phyloP scores from a whole-genome alignment of 768 basidiomycete genomes.

The Kwoniella shandongensis region DNA sequence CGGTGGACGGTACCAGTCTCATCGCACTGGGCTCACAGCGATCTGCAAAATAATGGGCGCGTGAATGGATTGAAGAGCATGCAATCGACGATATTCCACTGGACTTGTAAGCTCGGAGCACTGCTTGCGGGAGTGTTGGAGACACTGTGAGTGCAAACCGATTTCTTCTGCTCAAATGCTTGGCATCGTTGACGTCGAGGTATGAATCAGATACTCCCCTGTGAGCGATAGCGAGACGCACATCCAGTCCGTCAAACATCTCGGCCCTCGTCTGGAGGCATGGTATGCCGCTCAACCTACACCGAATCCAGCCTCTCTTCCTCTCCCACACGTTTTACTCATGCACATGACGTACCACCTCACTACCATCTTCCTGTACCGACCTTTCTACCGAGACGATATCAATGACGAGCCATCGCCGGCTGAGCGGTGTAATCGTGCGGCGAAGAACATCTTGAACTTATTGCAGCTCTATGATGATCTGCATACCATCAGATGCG shows the following conservation, averaged over 20 bases:
- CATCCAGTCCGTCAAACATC: neutral
- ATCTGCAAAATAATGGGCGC: neutral
- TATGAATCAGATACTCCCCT: conserved; percentile 20
- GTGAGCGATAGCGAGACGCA: neutral
- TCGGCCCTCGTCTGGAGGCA: conserved; percentile 12
- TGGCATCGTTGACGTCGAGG: neutral
- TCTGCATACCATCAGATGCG: neutral
- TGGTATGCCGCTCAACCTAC: conserved; percentile 19
- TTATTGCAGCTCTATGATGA: conserved; percentile 4
- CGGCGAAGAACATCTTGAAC: conserved; percentile 15
- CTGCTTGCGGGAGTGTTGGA: conserved; percentile 14
- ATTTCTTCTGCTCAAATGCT: neutral
- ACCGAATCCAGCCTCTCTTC: conserved; percentile 9
- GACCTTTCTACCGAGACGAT: conserved; percentile 21
- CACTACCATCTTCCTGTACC: conserved; percentile 20
- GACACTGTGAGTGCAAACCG: conserved; percentile 4
- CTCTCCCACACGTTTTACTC: conserved; percentile 21
- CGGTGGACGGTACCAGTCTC: conserved; percentile 2
- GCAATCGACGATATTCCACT: conserved; percentile 25
- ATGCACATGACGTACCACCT: conserved; percentile 26
- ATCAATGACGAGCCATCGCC: neutral
- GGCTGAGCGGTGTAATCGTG: conserved; percentile 19
- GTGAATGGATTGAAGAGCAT: conserved; percentile 15
- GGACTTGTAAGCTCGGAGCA: conserved; percentile 17
- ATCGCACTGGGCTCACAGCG: neutral